Evolutionary conservation across 2,329 filamentous ascomycete genomes (phyloP), one percentile per base, ranked within the genome.

Genomic region (Hansfordia pulvinata): DNA sequence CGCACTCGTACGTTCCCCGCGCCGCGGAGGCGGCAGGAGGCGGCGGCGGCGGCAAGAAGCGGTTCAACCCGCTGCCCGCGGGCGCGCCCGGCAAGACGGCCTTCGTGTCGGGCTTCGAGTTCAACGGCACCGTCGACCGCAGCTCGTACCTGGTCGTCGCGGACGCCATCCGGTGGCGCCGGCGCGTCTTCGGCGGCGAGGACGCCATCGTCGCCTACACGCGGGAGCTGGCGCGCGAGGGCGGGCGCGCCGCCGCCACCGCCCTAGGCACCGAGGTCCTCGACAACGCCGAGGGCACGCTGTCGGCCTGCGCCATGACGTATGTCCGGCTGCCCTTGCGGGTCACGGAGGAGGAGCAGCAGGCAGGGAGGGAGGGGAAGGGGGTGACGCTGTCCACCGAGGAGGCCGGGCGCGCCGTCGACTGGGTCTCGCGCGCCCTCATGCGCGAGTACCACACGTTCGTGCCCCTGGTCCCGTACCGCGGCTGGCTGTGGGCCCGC

Each of bases 21-120:
- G 29, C 32, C 3, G n/a, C n/a, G n/a, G n/a, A n/a, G n/a, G n/a
- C n/a, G n/a, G n/a, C n/a, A n/a, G n/a, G n/a, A n/a, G n/a, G n/a
- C n/a, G n/a, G n/a, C n/a, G n/a, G n/a, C n/a, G n/a, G n/a, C n/a
- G 23, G 23, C 6, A 32, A 34, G 3, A 43, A 39, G 9, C 43
- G 53, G 7, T 40, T 37, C 18, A 53, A 53, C 17, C 58, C 62
- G n/a, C 42, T 66, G 17, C 62, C 59, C 8, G 46, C 46, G 18
- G 51, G 35, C 29, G n/a, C n/a, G n/a, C n/a, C n/a, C n/a, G 23
- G 31, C 5, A 76, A 76, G 40, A 64, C 65, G 7, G 43, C 50
- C 1, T 93, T 81, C 35, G 65, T 83, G 10, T 54, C 48, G 9
- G 72, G 75, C 22, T 93, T 93, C 42, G 70, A 84, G 40, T 88